Evolutionary conservation across 2,329 filamentous ascomycete genomes (phyloP).

Genomic region (Bipolaris sorokiniana): DNA sequence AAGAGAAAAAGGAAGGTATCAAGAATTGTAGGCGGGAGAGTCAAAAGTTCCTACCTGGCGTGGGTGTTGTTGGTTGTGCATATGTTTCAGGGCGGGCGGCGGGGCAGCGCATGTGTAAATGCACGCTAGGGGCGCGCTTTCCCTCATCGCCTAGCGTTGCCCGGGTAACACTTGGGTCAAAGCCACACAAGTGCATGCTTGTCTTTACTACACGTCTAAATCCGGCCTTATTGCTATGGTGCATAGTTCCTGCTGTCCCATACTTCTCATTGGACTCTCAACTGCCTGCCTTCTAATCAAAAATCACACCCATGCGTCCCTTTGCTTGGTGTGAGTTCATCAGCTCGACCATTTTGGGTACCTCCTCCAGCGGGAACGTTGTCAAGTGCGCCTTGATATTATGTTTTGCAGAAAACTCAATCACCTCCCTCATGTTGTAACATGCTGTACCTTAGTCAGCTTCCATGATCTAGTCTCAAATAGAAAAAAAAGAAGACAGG

Average conservation of each 20-base stretch:
- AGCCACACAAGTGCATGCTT: neutral
- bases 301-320: constrained; percentile 41
- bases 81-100: constrained; percentile 19
- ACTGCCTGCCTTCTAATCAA: constrained; percentile 18
- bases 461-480: constrained; percentile 13
- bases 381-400: constrained; percentile 41
- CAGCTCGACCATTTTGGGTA: constrained; percentile 46
- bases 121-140: constrained; percentile 25
- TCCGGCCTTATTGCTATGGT: neutral
- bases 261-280: neutral
- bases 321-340: constrained; percentile 42
- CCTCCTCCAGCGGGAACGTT: constrained; percentile 38
- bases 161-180: constrained; percentile 14
- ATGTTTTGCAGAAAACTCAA: constrained; percentile 45
- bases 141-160: constrained; percentile 26
- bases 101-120: constrained; percentile 26
- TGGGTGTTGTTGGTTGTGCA: constrained; percentile 25
- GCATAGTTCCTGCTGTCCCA: too few relatives aligned
- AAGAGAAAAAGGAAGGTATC: constrained; percentile 19
- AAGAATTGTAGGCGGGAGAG: constrained; percentile 2
- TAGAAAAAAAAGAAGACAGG: neutral
- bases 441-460: constrained; percentile 52
- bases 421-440: constrained; percentile 44
- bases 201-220: neutral
- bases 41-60: constrained; percentile 20